A percentile compares a stretch with the other conserved stretches of the same genome.
Evolutionary conservation across 768 basidiomycete genomes (phyloP).

Genomic region (Botryobasidium botryosum): DNA sequence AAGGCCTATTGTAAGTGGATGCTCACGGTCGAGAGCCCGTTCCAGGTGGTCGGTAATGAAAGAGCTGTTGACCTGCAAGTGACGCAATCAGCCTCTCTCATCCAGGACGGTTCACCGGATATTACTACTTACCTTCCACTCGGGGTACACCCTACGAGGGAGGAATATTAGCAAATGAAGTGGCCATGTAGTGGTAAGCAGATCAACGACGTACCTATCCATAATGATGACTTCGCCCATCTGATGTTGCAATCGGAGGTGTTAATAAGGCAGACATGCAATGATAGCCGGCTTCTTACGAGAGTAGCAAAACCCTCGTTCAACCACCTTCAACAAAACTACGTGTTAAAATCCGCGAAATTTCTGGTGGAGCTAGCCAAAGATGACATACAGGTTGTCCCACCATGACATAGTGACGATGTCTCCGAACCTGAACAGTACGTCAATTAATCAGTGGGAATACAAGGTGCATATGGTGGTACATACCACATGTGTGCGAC

Average conservation of each 20-base stretch:
- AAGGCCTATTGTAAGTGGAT: no score
- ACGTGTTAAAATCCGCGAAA: no score
- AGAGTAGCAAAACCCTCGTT: conserved; percentile 64
- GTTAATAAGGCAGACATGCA: neutral
- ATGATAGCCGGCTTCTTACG: conserved; percentile 26
- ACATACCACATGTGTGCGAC: conserved; percentile 11
- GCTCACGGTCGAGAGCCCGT: conserved; percentile 57
- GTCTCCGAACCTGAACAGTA: conserved; percentile 48
- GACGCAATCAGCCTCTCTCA: neutral
- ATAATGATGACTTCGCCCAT: conserved; percentile 81
- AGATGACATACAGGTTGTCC: conserved; percentile 41
- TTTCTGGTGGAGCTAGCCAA: no score
- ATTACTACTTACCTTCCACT: conserved; percentile 62
- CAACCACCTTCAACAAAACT: no score
- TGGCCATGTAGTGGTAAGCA: neutral
- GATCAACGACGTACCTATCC: conserved; percentile 32
- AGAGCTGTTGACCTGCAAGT: conserved; percentile 17
- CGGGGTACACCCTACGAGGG: conserved; percentile 47
- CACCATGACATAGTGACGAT: conserved; percentile 92
- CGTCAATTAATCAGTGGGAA: conserved; percentile 18
- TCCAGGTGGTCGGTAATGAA: conserved; percentile 70
- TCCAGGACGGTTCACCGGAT: neutral
- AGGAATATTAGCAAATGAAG: conserved; percentile 1
- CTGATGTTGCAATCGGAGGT: conserved; percentile 19
- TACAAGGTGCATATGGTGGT: conserved; percentile 12